phyloP scores from a whole-genome alignment of 441 rosid species.

The Populus hybrid region DNA sequence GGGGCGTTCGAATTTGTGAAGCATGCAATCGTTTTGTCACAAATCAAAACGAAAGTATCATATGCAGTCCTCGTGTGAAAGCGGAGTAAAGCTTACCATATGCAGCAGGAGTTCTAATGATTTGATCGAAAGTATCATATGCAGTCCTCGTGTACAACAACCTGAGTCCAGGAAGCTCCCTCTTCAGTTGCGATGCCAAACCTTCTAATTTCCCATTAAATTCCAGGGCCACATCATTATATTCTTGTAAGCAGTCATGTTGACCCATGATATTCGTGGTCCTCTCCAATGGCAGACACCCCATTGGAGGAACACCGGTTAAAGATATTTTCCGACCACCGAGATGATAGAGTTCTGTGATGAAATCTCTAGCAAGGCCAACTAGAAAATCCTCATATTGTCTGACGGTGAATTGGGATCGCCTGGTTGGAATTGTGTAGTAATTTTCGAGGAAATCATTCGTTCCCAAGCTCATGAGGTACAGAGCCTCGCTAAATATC shows the following conservation, averaged over 20 bases:
- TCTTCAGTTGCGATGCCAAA: slow-evolving; percentile 34
- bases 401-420: slow-evolving; percentile 32
- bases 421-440: slow-evolving; percentile 34
- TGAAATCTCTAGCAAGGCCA: slow-evolving; percentile 31
- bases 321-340: slow-evolving; percentile 55
- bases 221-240: slow-evolving; percentile 44
- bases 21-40: neutral
- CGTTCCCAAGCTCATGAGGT: slow-evolving; percentile 60
- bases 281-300: slow-evolving; percentile 68
- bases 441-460: slow-evolving; percentile 73
- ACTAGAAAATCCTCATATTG: slow-evolving; percentile 54
- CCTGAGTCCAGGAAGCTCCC: slow-evolving; percentile 41
- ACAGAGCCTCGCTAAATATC: slow-evolving; percentile 39
- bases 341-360: slow-evolving; percentile 37
- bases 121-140: slow-evolving; percentile 33
- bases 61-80: neutral
- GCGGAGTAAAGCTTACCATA: slow-evolving; percentile 35
- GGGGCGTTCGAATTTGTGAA: neutral
- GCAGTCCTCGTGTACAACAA: slow-evolving; percentile 25
- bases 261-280: slow-evolving; percentile 35
- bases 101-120: slow-evolving; percentile 35
- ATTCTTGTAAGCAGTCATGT: slow-evolving; percentile 34
- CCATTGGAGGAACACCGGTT: slow-evolving; percentile 68
- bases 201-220: slow-evolving; percentile 45
- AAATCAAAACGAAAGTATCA: neutral